Percentiles rank a stretch among this genome's conserved stretches.
These are phyloP conservation scores for Spencermartinsiella europaea DNA, from an alignment of 805 yeast species.

Conservation along the genomic window DNA sequence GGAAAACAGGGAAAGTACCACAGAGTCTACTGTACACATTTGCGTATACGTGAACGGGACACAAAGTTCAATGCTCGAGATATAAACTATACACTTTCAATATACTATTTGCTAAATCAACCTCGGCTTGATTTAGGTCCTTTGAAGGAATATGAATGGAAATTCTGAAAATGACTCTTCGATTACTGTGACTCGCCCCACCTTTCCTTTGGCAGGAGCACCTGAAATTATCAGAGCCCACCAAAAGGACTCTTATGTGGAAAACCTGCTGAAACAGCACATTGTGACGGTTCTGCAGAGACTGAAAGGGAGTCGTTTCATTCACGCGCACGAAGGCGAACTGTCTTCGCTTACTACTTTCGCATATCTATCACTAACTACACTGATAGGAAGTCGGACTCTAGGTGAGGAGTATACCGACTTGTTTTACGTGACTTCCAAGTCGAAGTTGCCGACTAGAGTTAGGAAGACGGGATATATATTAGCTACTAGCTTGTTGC, in stretches of 20 bases:
- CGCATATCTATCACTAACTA: conserved; percentile 68
- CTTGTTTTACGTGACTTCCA: conserved; percentile 25
- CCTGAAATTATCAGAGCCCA: conserved; percentile 86
- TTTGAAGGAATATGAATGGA: no score
- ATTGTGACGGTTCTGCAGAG: conserved; percentile 51
- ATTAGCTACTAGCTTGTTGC: conserved; percentile 55
- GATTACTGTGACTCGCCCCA: no score
- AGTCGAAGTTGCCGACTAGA: conserved; percentile 24
- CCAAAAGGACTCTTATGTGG: conserved; percentile 81
- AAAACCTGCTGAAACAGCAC: conserved; percentile 47
- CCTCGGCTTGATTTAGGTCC: no score
- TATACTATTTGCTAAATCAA: no score
- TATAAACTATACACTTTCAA: no score
- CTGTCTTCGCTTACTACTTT: conserved; percentile 53
- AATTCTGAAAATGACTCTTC: no score
- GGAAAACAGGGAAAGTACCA: no score
- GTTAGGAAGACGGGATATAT: conserved; percentile 52
- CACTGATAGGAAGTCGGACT: conserved; percentile 70
- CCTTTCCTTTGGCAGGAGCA: conserved; percentile 74
- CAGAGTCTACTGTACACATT: no score
- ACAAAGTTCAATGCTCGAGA: no score
- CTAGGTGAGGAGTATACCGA: conserved; percentile 95
- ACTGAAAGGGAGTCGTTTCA: conserved; percentile 49
- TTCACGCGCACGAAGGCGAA: conserved; percentile 59
- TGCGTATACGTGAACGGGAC: no score